These are phyloP conservation scores for Tillandsia fasciculata DNA, from an alignment of 176 grass and related monocot genomes.

Conservation along the genomic window DNA sequence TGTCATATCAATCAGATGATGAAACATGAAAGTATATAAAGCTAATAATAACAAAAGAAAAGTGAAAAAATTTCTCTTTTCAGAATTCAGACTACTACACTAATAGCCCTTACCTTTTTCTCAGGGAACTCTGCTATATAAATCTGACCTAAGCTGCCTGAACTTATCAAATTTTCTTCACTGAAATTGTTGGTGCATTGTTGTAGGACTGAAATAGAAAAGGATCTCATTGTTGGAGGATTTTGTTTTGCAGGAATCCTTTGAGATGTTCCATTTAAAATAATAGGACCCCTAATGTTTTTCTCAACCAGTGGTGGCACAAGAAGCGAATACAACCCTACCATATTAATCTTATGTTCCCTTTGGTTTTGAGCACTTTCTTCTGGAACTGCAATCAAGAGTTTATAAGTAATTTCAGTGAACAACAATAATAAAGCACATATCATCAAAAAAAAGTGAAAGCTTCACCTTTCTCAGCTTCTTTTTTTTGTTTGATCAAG, in stretches of 20 bases:
- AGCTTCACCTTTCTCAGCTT: conserved; percentile 10
- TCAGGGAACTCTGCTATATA: conserved; percentile 62
- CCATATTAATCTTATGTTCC: conserved; percentile 16
- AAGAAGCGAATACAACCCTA: neutral
- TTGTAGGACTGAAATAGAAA: conserved; percentile 72
- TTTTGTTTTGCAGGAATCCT: neutral
- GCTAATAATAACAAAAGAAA: neutral
- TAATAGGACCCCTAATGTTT: neutral
- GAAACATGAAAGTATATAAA: neutral
- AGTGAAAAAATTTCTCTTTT: neutral
- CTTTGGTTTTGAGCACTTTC: conserved; percentile 5
- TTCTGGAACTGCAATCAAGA: conserved; percentile 9
- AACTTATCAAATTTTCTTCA: conserved; percentile 63
- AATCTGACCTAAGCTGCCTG: conserved; percentile 52
- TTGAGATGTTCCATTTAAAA: neutral
- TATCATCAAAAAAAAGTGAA: neutral
- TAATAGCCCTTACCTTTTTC: conserved; percentile 42
- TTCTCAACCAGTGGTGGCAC: conserved; percentile 1
- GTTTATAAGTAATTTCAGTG: neutral
- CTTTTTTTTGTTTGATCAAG: conserved; percentile 4
- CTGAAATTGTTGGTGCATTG: conserved; percentile 77
- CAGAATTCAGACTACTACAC: neutral
- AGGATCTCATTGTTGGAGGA: conserved; percentile 25
- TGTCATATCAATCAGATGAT: neutral
- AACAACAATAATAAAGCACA: neutral